Evolutionary conservation across 1,284 basidiomycete species (phyloP).

Genomic region (Rhodotorula sp.): DNA sequence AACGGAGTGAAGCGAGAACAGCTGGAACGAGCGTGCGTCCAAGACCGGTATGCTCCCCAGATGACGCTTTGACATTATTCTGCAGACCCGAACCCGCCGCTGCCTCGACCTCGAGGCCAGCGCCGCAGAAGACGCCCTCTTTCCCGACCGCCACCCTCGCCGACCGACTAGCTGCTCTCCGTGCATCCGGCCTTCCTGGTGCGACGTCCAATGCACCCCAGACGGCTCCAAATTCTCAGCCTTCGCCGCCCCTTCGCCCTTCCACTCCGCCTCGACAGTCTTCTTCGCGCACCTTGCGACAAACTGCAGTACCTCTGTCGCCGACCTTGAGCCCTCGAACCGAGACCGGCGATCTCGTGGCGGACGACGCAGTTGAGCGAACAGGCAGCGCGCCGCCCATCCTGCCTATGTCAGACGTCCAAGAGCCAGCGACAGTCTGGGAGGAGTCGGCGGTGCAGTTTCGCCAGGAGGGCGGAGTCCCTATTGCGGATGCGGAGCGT

Average conservation of each 20-base stretch:
- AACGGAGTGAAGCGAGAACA: too few species aligned
- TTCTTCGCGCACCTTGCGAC: neutral
- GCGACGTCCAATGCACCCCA: neutral
- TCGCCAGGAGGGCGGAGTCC: neutral
- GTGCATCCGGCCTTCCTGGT: neutral
- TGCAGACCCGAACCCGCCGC: neutral
- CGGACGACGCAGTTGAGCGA: conserved; percentile 14
- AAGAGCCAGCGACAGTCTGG: conserved; percentile 10
- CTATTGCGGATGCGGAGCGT: neutral
- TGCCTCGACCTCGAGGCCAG: neutral
- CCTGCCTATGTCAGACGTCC: conserved; percentile 15
- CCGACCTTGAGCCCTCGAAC: conserved; percentile 1
- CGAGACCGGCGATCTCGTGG: conserved; percentile 6
- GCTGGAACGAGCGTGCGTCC: too few species aligned
- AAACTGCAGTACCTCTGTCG: neutral
- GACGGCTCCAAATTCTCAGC: neutral
- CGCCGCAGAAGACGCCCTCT: conserved; percentile 6
- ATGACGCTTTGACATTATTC: too few species aligned
- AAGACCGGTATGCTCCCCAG: too few species aligned
- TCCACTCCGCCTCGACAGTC: neutral
- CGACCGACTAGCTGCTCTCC: conserved; percentile 17
- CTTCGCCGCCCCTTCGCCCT: neutral
- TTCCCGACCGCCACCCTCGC: conserved; percentile 10
- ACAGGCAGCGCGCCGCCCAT: conserved; percentile 32
- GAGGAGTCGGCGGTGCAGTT: conserved; percentile 4